A percentile compares a stretch with the other conserved stretches of the same genome.
Conservation (phyloP, 768 basidiomycete species). For the Mycena leptocephala region DNA sequence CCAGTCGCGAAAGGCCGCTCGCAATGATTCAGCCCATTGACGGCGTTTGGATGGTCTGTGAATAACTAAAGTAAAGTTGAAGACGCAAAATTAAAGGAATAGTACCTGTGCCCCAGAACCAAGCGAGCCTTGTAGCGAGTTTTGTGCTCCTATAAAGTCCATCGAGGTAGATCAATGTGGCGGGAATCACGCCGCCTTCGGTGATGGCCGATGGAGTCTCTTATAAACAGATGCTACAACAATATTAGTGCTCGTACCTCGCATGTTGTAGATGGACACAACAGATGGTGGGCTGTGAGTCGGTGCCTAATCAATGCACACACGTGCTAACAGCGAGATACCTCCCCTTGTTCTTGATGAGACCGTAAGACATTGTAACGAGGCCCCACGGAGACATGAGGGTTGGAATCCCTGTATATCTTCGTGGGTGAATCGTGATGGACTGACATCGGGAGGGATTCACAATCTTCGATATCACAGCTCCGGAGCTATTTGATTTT, state of each 20-base stretch:
- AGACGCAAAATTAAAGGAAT: neutral
- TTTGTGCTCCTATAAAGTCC: slow-evolving; percentile 62
- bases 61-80: neutral
- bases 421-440: neutral
- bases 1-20: slow-evolving; percentile 54
- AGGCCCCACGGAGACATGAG: slow-evolving; percentile 59
- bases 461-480: slow-evolving; percentile 55
- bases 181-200: slow-evolving; percentile 59
- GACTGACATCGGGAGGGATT: slow-evolving; percentile 52
- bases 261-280: no score
- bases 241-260: no score
- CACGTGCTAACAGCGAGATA: slow-evolving; percentile 56
- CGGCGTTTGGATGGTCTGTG: slow-evolving; percentile 51
- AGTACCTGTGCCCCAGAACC: slow-evolving; percentile 58
- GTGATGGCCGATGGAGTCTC: slow-evolving; percentile 60
- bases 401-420: slow-evolving; percentile 51
- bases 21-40: slow-evolving; percentile 60
- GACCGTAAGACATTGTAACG: slow-evolving; percentile 53
- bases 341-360: slow-evolving; percentile 53
- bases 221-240: no score
- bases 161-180: slow-evolving; percentile 59
- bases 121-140: slow-evolving; percentile 58
- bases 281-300: no score
- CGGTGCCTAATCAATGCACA: no score
- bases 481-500: slow-evolving; percentile 44